Evolutionary conservation across 495 filamentous ascomycete genomes (phyloP), one percentile per base, ranked within the genome.

Genomic region (Thermothielavioides terrestris): DNA sequence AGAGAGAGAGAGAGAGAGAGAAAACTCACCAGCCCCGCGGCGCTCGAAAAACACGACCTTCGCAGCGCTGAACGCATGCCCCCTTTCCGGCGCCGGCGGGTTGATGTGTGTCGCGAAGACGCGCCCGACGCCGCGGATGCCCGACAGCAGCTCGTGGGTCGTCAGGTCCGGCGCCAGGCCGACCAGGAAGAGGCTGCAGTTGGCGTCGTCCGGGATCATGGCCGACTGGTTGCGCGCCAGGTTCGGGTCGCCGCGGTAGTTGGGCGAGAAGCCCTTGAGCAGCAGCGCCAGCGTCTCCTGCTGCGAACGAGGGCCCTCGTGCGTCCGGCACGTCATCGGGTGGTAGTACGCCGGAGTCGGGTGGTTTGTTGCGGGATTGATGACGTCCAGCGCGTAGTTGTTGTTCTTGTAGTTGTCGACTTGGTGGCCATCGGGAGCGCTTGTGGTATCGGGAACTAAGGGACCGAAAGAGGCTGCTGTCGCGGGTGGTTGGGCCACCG

Each of bases 21-120:
- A 27, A 44, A 8, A 48, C 56, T 28, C 18, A 59, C 58, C 59
- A 1, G 64, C 63, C 0, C 59, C 62, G 0, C 21, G 15, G 5
- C 63, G 42, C 14, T 65, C 59, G 31, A 74, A 74, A 51, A 74
- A 74, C 2, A 68, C 60, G 1, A 74, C 48, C 45, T 68, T 71
- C 0, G 70, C 69, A 0, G 71, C 68, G 4, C 58, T 55, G 3
- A 57, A 57, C 0, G 27, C 25, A 35, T 69, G 57, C 0, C 46
- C 48, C 9, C 40, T 31, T 6, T 42, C 38, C 9, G 43, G 35
- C 7, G 53, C 50, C 0, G 69, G 66, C 2, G 56, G 57, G 43
- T 68, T 72, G 48, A 74, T 68, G 37, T 67, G 66, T 0, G 61
- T 53, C 14, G 68, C 66, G 28, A 53, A 73, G 2, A 73, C 50